Conservation (phyloP, 805 yeast genomes). For the Ogataea trehaloabstinens region DNA sequence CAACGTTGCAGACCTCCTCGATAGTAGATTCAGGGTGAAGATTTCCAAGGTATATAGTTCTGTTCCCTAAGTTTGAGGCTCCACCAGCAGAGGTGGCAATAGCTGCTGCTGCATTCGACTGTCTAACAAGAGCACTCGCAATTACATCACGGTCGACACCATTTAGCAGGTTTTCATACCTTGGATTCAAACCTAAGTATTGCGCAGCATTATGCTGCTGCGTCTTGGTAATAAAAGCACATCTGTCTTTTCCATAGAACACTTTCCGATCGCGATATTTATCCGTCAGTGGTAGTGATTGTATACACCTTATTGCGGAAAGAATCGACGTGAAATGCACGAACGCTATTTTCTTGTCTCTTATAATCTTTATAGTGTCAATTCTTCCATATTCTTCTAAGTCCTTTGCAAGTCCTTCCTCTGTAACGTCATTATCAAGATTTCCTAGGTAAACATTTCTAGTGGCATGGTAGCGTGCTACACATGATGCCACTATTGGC, state of each 20-base stretch:
- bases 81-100: conserved; percentile 96
- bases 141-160: conserved; percentile 53
- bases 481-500: conserved; percentile 71
- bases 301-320: conserved; percentile 84
- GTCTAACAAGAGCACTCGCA: conserved; percentile 80
- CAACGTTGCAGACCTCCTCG: conserved; percentile 94
- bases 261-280: conserved; percentile 77
- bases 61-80: conserved; percentile 83
- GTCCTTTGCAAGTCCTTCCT: conserved; percentile 64
- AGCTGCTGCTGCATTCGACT: conserved; percentile 96
- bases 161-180: conserved; percentile 76
- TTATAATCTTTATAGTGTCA: conserved; percentile 77
- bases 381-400: conserved; percentile 74
- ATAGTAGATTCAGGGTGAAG: conserved; percentile 83
- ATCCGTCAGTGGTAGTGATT: conserved; percentile 63
- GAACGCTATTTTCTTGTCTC: conserved; percentile 83
- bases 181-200: conserved; percentile 87
- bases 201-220: conserved; percentile 98
- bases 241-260: conserved; percentile 90
- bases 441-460: conserved; percentile 90
- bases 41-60: conserved; percentile 90
- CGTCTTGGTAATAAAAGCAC: conserved; percentile 90
- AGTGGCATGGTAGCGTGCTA: conserved; percentile 85
- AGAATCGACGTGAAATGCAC: conserved; percentile 85
- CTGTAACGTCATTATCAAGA: conserved; percentile 58